Conservation (phyloP, 2,329 filamentous ascomycete species). For the Graphilbum ipis-grandicollis region DNA sequence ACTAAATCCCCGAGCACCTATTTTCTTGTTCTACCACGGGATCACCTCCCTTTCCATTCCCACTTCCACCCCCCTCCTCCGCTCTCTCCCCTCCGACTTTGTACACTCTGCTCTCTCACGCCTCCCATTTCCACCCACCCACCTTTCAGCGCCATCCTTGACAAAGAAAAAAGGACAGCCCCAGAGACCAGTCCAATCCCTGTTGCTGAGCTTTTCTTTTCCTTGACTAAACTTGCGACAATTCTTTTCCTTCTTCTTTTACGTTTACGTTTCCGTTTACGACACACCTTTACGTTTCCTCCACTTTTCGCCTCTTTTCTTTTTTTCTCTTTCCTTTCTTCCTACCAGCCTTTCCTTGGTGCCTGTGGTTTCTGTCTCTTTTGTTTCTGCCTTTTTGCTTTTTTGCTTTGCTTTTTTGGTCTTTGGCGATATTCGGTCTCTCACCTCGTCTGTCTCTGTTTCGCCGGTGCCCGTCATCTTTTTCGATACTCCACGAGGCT, state of each 20-base stretch:
- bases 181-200: not conserved
- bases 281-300: too few species aligned
- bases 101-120: not conserved
- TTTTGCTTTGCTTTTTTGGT: too few species aligned
- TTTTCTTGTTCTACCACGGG: not conserved
- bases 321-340: not conserved
- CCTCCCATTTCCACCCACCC: constrained; percentile 1
- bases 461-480: too few species aligned
- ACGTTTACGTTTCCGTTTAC: too few species aligned
- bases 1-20: not conserved
- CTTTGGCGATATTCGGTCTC: too few species aligned
- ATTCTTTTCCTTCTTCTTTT: not conserved
- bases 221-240: not conserved
- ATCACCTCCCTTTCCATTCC: not conserved
- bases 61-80: not conserved
- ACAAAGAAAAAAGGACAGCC: not conserved
- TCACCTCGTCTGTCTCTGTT: too few species aligned
- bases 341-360: not conserved
- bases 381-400: not conserved
- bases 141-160: not conserved
- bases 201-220: too few species aligned
- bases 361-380: not conserved
- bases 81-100: not conserved
- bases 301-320: not conserved
- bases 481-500: too few species aligned